Evolutionary conservation across 805 yeast species (phyloP), one percentile per base, ranked within the genome.

Genomic region (Kuraishia capsulata): DNA sequence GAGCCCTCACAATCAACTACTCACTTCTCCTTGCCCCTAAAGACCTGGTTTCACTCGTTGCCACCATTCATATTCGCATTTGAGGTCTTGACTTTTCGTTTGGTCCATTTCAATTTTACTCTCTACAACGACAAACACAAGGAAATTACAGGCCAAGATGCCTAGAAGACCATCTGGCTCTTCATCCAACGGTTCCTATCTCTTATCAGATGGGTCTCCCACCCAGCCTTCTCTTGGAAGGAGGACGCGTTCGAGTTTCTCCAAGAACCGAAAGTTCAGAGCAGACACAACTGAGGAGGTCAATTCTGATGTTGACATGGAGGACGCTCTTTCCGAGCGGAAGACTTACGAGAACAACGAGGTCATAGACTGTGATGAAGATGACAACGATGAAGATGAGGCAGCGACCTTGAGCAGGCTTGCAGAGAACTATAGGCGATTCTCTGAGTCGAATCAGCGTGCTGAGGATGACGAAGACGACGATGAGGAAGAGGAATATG

Each of bases 351-450:
- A n/a, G n/a, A n/a, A n/a, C n/a, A n/a, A n/a, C n/a, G n/a, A n/a
- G n/a, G n/a, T n/a, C n/a, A n/a, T n/a, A n/a, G n/a, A n/a, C n/a
- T n/a, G n/a, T n/a, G 28, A 14, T 11, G 49, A 39, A 16, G 40
- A 34, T 3, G 54, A 49, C 10, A 51, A 44, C 5, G 59, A 54
- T 6, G 57, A 56, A 8, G 62, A n/a, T n/a, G n/a, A 51, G 4
- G 51, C 46, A 5, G 41, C 49, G 1, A 53, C 66, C 3, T 45
- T 72, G 20, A 48, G 48, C 4, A 50, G 74, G 32, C 48, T 71
- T 33, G 58, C 72, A 6, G 67, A 62, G 13, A 68, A 66, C 30
- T 59, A 60, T 39, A 49, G 64, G 41, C 44, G 62, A 13, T 53
- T 48, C 40, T 58, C 64, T 2, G 56, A 53, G 36, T 47, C 53